These are phyloP conservation scores for Astragalus membranaceus DNA, from an alignment of 306 rosid genomes.

Conservation along the genomic window DNA sequence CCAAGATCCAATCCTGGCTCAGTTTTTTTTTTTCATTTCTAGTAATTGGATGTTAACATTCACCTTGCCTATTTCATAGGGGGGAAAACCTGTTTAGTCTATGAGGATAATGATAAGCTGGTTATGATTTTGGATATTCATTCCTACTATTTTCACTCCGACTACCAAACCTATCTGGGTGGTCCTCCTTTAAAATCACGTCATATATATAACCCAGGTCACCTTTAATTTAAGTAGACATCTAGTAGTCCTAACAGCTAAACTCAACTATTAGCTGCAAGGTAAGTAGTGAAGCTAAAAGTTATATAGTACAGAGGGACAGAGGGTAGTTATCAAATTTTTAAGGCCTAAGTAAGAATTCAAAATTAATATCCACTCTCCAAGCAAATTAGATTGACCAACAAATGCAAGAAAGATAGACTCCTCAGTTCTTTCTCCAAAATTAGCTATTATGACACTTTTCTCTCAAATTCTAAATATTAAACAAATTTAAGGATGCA, in stretches of 20 bases:
- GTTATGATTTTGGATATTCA: not conserved
- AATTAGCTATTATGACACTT: not conserved
- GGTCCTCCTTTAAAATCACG: not conserved
- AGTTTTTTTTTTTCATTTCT: no score
- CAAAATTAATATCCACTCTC: not conserved
- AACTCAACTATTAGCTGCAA: constrained; percentile 7
- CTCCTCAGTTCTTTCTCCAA: not conserved
- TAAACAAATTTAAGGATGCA: not conserved
- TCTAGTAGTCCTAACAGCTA: not conserved
- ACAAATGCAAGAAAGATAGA: not conserved
- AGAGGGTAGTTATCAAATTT: not conserved
- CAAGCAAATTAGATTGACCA: not conserved
- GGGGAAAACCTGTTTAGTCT: not conserved
- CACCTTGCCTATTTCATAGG: no score
- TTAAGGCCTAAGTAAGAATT: not conserved
- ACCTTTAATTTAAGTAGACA: not conserved
- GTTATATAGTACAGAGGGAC: not conserved
- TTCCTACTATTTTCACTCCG: not conserved
- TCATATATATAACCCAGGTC: not conserved
- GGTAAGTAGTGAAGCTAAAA: not conserved
- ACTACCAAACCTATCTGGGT: not conserved
- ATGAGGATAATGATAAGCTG: not conserved
- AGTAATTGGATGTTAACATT: no score
- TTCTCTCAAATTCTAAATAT: not conserved
- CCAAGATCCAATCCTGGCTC: not conserved